Percentiles rank a stretch among this genome's conserved stretches.
These are phyloP conservation scores for Raffaelea ambrosiae DNA, from an alignment of 2,329 filamentous ascomycete genomes.

Conservation along the genomic window DNA sequence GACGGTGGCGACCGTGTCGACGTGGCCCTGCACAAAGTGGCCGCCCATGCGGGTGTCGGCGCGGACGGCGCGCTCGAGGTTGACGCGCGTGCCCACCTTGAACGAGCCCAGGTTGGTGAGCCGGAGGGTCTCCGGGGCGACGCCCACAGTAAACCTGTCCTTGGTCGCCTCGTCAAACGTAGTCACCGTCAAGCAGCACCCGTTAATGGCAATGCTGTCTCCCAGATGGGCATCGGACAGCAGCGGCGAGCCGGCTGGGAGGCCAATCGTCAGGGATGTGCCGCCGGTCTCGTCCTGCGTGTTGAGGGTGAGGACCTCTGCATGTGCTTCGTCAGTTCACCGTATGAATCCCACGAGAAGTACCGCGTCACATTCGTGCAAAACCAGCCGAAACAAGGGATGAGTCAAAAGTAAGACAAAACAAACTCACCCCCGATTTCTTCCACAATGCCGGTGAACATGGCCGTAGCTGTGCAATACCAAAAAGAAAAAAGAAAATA, in stretches of 20 bases:
- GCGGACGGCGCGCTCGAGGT: constrained; percentile 88
- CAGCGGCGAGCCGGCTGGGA: constrained; percentile 59
- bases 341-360: no score
- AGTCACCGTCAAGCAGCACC: constrained; percentile 87
- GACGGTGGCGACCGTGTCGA: constrained; percentile 80
- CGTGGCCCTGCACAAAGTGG: constrained; percentile 96
- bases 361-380: constrained; percentile 15
- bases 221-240: constrained; percentile 77
- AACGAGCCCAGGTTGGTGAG: constrained; percentile 88
- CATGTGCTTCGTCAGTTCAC: constrained; percentile 14
- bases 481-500: no score
- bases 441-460: constrained; percentile 96
- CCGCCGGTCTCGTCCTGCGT: constrained; percentile 75
- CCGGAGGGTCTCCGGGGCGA: constrained; percentile 90
- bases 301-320: constrained; percentile 78
- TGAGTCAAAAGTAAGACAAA: constrained; percentile 2
- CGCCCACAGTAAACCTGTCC: constrained; percentile 72
- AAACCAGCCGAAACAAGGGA: constrained; percentile 5
- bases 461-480: no score
- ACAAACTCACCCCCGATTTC: constrained; percentile 72
- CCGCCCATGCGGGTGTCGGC: constrained; percentile 93
- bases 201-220: constrained; percentile 93
- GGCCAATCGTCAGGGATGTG: constrained; percentile 79
- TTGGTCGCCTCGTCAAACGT: constrained; percentile 28
- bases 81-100: constrained; percentile 59